Conservation (phyloP, 139 green algal species). For the Tetradesmus lagerheimii region DNA sequence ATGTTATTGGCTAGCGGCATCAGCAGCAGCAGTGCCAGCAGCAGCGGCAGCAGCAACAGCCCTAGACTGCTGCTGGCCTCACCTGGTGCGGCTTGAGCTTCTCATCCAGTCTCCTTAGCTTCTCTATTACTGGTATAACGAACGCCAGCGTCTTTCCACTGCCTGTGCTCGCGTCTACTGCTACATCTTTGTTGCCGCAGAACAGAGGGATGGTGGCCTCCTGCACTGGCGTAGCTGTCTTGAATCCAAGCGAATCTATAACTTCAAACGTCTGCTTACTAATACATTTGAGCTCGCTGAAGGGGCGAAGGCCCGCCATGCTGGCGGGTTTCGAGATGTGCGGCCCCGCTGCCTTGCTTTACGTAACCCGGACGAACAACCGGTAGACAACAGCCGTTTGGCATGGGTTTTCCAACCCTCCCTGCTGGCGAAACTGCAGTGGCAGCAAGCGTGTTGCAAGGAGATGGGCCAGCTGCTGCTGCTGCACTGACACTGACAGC, state of each 20-base stretch:
- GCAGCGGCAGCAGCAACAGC: neutral
- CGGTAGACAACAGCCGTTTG: too few species aligned
- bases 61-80: neutral
- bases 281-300: constrained; percentile 57
- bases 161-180: constrained; percentile 97
- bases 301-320: constrained; percentile 36
- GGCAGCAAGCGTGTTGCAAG: too few species aligned
- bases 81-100: constrained; percentile 85
- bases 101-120: constrained; percentile 77
- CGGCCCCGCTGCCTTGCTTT: too few species aligned
- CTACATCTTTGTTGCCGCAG: constrained; percentile 94
- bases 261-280: constrained; percentile 69
- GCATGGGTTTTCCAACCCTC: too few species aligned
- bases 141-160: constrained; percentile 99
- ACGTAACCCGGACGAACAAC: too few species aligned
- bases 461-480: too few species aligned
- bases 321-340: neutral
- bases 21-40: neutral
- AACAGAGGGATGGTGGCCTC: constrained; percentile 95
- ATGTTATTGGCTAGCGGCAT: neutral
- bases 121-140: constrained; percentile 94
- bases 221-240: constrained; percentile 91
- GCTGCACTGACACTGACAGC: too few species aligned
- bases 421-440: too few species aligned
- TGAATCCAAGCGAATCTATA: constrained; percentile 73